phyloP scores from a whole-genome alignment of 179 eudicot species.

The Nepenthes alata region DNA sequence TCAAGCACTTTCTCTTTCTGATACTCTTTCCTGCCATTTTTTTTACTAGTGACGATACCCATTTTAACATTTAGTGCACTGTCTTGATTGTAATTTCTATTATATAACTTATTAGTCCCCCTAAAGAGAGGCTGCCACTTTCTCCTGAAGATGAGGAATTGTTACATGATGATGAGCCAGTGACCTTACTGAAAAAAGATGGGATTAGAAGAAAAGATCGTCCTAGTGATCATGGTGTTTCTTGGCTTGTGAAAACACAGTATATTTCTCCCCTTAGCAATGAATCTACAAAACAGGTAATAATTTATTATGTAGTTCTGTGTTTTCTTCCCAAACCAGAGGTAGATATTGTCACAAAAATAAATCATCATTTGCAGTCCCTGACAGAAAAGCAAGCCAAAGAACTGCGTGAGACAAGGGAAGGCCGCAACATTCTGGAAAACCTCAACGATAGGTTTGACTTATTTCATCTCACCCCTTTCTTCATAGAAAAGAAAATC shows the following conservation, averaged over 20 bases:
- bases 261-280: conserved; percentile 92
- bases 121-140: conserved; percentile 48
- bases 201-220: conserved; percentile 80
- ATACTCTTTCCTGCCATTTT: background rate
- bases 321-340: background rate
- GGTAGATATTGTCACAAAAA: conserved; percentile 3
- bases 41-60: background rate
- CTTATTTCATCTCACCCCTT: background rate
- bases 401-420: conserved; percentile 67
- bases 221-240: conserved; percentile 82
- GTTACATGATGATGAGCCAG: conserved; percentile 69
- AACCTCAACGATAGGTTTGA: conserved; percentile 53
- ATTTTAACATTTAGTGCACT: conserved; percentile 6
- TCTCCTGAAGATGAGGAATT: conserved; percentile 86
- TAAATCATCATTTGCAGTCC: conserved; percentile 38
- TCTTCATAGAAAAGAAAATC: background rate
- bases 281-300: conserved; percentile 77
- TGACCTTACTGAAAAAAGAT: conserved; percentile 71
- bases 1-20: conserved; percentile 3
- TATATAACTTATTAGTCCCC: conserved; percentile 41
- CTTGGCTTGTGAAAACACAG: conserved; percentile 98
- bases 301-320: background rate
- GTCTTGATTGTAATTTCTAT: conserved; percentile 4
- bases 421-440: conserved; percentile 51
- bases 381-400: conserved; percentile 89